Evolutionary conservation across 768 basidiomycete genomes (phyloP).

Genomic region (Lactifluus piperatus): DNA sequence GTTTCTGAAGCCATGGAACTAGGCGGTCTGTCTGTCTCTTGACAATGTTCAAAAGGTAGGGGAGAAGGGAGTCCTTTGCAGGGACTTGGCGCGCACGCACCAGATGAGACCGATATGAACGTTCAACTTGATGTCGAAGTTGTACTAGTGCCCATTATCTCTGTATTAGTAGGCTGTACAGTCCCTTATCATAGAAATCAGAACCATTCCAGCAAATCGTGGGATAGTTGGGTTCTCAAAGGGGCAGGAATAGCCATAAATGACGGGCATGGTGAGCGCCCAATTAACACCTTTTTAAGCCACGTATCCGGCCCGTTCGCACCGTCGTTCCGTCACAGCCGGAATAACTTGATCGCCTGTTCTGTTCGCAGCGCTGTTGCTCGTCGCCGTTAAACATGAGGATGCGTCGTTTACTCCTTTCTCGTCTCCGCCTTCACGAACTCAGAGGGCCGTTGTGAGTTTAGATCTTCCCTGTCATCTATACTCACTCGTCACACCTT

Average conservation of each 20-base stretch:
- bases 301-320: no score
- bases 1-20: neutral
- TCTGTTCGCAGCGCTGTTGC: neutral
- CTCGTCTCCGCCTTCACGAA: neutral
- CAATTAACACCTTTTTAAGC: no score
- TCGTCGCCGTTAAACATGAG: conserved; percentile 1
- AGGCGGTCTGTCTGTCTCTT: neutral
- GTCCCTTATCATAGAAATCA: no score
- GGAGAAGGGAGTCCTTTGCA: neutral
- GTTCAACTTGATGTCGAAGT: neutral
- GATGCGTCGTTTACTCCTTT: conserved; percentile 3
- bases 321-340: no score
- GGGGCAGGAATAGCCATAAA: neutral
- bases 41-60: neutral
- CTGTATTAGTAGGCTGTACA: neutral
- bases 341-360: no score
- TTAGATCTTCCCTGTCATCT: neutral
- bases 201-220: no score
- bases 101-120: neutral
- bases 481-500: neutral
- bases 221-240: no score
- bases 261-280: no score
- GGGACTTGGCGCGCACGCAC: neutral
- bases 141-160: no score
- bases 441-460: neutral